phyloP scores from a whole-genome alignment of 495 filamentous ascomycete genomes.

The Talaromyces stipitatus region DNA sequence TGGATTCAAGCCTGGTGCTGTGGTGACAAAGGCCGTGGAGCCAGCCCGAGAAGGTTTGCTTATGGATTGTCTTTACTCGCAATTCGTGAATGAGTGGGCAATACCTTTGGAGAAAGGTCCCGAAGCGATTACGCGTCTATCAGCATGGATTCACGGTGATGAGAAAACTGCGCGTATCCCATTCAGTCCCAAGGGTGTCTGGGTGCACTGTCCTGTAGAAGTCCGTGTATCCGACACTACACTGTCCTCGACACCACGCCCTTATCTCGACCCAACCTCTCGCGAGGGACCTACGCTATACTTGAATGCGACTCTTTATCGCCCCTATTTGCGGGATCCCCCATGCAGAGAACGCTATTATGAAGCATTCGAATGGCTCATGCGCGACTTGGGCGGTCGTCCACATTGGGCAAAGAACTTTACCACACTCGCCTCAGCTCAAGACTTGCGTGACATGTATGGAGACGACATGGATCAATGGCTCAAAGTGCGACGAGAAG shows the following conservation, averaged over 20 bases:
- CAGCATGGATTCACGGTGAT: constrained; percentile 74
- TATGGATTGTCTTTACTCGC: constrained; percentile 94
- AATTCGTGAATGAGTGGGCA: constrained; percentile 98
- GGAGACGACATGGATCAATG: constrained; percentile 53
- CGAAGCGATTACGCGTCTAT: constrained; percentile 75
- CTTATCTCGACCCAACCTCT: constrained; percentile 70
- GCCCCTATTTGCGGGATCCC: constrained; percentile 77
- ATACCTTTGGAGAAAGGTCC: constrained; percentile 84
- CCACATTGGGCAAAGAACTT: constrained; percentile 99
- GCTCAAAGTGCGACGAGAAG: constrained; percentile 57
- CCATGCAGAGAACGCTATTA: constrained; percentile 76
- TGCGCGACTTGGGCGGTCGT: constrained; percentile 80
- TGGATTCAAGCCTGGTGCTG: constrained; percentile 63
- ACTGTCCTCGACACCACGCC: constrained; percentile 44
- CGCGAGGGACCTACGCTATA: constrained; percentile 74
- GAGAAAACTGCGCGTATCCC: constrained; percentile 57
- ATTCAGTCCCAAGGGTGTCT: constrained; percentile 68
- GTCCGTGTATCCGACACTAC: constrained; percentile 79
- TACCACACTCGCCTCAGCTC: constrained; percentile 36
- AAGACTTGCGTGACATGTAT: constrained; percentile 40
- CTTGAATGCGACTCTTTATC: constrained; percentile 92
- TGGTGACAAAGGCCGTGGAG: constrained; percentile 65
- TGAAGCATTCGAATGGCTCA: constrained; percentile 89
- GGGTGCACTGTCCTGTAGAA: constrained; percentile 89
- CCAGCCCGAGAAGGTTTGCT: constrained; percentile 69